These are phyloP conservation scores for Barnettozyma vustinii DNA, from an alignment of 805 yeast species.

Conservation along the genomic window DNA sequence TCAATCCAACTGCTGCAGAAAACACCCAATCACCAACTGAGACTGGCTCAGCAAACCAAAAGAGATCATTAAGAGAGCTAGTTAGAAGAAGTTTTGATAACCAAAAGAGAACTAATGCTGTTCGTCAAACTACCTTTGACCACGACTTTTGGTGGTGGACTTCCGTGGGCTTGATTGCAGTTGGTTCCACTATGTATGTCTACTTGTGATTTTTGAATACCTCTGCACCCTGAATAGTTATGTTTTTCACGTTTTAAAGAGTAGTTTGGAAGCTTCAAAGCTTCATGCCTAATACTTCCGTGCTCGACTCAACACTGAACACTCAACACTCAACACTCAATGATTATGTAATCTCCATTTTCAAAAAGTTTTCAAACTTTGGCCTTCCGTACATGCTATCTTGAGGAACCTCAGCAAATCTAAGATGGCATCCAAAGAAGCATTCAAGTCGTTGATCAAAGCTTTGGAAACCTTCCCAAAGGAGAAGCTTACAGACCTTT, in stretches of 20 bases:
- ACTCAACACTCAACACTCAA: too few relatives aligned
- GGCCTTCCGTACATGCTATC: not conserved
- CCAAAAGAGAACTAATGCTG: conserved; percentile 72
- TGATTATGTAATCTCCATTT: not conserved
- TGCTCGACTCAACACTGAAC: too few relatives aligned
- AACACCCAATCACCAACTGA: conserved; percentile 27
- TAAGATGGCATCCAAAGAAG: conserved; percentile 31
- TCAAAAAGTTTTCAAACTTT: not conserved
- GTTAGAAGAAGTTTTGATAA: conserved; percentile 77
- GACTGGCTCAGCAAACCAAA: conserved; percentile 27
- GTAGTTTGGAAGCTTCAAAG: not conserved
- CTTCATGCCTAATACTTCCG: too few relatives aligned
- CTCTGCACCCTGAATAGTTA: not conserved
- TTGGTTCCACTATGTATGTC: conserved; percentile 35
- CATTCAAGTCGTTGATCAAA: conserved; percentile 52
- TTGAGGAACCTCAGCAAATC: not conserved
- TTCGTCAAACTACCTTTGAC: conserved; percentile 33
- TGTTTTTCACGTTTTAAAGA: not conserved
- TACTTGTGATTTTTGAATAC: not conserved
- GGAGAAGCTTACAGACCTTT: conserved; percentile 62
- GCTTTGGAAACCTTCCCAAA: conserved; percentile 60
- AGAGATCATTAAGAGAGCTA: conserved; percentile 34
- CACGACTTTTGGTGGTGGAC: conserved; percentile 53
- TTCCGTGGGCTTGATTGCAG: conserved; percentile 39
- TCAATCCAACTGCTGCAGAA: conserved; percentile 68